Conservation (phyloP, 176 grass and related monocot species). For the Phragmites australis region DNA sequence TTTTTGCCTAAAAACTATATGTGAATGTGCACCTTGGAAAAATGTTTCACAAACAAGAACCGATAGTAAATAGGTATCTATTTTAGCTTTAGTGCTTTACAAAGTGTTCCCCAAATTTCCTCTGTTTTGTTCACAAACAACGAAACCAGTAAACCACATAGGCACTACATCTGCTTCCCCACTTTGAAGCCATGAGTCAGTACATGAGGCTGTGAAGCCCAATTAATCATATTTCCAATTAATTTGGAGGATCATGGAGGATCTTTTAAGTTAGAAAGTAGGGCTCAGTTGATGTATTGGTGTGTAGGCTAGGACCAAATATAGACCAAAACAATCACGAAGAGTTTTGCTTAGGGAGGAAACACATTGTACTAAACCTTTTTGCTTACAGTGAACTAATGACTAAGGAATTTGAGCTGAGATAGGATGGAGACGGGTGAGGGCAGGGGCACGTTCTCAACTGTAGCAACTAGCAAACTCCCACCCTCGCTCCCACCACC, state of each 20-base stretch:
- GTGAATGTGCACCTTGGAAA: conserved; percentile 24
- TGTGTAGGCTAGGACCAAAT: not conserved
- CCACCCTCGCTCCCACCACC: too few species aligned
- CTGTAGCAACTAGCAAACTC: too few species aligned
- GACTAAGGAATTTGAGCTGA: too few species aligned
- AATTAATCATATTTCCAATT: not conserved
- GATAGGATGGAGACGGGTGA: too few species aligned
- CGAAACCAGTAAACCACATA: not conserved
- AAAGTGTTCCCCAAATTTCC: not conserved
- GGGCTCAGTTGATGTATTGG: not conserved
- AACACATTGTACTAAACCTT: too few species aligned
- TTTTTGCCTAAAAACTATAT: not conserved
- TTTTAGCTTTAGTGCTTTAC: conserved; percentile 14
- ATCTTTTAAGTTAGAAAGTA: not conserved
- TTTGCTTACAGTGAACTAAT: too few species aligned
- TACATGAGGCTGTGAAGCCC: not conserved
- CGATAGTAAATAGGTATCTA: not conserved
- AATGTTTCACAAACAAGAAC: conserved; percentile 25
- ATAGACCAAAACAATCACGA: not conserved
- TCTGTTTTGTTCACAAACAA: not conserved
- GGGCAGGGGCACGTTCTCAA: too few species aligned
- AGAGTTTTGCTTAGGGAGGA: too few species aligned
- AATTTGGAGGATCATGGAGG: too few species aligned
- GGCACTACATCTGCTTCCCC: not conserved
- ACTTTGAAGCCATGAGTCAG: not conserved